Evolutionary conservation across 805 yeast species (phyloP).

Genomic region (Gaillardinia entomophila): DNA sequence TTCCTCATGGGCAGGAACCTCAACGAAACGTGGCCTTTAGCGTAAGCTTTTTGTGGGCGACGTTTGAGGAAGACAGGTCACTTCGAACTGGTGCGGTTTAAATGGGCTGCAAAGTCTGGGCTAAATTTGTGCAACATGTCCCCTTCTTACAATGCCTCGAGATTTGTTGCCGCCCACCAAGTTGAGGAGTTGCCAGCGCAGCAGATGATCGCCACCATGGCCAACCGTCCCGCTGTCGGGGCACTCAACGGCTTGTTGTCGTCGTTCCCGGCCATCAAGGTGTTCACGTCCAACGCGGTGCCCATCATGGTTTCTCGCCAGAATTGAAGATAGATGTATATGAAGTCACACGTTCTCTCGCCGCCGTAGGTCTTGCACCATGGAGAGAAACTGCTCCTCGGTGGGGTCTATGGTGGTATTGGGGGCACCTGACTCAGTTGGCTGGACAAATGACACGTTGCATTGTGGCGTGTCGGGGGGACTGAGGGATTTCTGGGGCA

Average conservation of each 20-base stretch:
- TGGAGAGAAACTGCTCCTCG: too few relatives aligned
- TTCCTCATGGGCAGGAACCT: slow-evolving; percentile 5
- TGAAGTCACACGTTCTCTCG: too few relatives aligned
- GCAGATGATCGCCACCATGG: slow-evolving; percentile 46
- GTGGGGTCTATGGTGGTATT: too few relatives aligned
- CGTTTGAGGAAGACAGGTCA: background rate
- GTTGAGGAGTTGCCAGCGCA: slow-evolving; percentile 29
- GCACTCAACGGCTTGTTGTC: slow-evolving; percentile 54
- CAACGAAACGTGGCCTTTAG: slow-evolving; percentile 1
- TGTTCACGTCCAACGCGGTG: slow-evolving; percentile 56
- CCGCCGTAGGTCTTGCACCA: too few relatives aligned
- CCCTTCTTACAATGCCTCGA: slow-evolving; percentile 1
- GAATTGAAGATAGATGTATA: too few relatives aligned
- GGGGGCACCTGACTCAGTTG: too few relatives aligned
- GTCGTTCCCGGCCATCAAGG: slow-evolving; percentile 52
- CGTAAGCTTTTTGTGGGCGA: slow-evolving; percentile 2
- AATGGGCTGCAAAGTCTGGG: background rate
- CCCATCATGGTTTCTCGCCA: slow-evolving; percentile 42
- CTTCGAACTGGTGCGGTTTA: background rate
- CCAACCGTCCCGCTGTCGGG: slow-evolving; percentile 50
- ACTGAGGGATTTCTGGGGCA: too few relatives aligned
- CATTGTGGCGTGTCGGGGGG: too few relatives aligned
- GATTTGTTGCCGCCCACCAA: background rate
- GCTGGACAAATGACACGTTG: too few relatives aligned
- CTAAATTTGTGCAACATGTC: background rate